These are phyloP conservation scores for Cicer pinnatifidum DNA, from an alignment of 306 rosid genomes.

Conservation along the genomic window DNA sequence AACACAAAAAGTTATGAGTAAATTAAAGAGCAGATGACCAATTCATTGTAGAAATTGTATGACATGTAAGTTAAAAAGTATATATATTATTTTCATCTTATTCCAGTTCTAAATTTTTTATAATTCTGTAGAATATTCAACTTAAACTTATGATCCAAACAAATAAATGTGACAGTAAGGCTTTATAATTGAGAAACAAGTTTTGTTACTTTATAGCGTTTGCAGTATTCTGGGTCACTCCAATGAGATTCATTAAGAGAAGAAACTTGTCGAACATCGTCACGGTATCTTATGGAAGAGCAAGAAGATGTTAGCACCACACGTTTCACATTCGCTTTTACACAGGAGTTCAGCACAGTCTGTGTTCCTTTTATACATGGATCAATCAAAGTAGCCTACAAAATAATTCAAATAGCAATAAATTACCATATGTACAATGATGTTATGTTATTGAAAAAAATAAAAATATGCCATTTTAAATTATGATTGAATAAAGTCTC, in stretches of 20 bases:
- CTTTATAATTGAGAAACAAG: too few relatives aligned
- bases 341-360: constrained; percentile 72
- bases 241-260: constrained; percentile 82
- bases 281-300: constrained; percentile 73
- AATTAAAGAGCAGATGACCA: too few relatives aligned
- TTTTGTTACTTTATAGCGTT: constrained; percentile 57
- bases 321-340: constrained; percentile 65
- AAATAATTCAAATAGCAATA: background rate
- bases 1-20: too few relatives aligned
- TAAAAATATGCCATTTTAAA: background rate
- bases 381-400: constrained; percentile 68
- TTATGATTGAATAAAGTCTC: background rate
- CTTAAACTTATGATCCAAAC: too few relatives aligned
- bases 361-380: constrained; percentile 67
- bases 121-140: too few relatives aligned
- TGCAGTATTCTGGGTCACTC: constrained; percentile 79
- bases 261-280: constrained; percentile 55
- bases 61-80: too few relatives aligned
- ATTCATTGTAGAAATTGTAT: too few relatives aligned
- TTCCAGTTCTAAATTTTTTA: too few relatives aligned
- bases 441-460: too few relatives aligned
- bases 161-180: too few relatives aligned
- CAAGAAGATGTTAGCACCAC: constrained; percentile 84
- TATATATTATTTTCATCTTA: too few relatives aligned
- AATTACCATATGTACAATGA: too few relatives aligned